Conservation (phyloP, 768 basidiomycete genomes). For the Xerocomus brunneocitrinus region DNA sequence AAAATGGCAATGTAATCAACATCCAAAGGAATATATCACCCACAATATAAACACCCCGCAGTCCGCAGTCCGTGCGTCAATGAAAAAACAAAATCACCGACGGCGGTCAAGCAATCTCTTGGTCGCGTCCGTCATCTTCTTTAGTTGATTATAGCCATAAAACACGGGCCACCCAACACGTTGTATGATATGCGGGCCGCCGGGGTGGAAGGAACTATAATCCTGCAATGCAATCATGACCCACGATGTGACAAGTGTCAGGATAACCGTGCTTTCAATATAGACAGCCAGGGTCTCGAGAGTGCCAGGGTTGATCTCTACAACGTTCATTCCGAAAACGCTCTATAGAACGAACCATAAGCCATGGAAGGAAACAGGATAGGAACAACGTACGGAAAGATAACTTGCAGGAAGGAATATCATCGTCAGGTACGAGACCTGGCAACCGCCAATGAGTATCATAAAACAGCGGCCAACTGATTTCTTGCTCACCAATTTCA, state of each 20-base stretch:
- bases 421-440: slow-evolving; percentile 59
- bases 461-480: neutral
- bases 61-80: too few species aligned
- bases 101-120: neutral
- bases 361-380: neutral
- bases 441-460: slow-evolving; percentile 5
- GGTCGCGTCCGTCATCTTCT: neutral
- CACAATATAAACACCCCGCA: neutral
- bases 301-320: slow-evolving; percentile 27
- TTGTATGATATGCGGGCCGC: neutral
- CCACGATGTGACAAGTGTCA: slow-evolving; percentile 54
- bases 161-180: slow-evolving; percentile 22
- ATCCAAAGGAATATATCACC: neutral
- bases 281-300: slow-evolving; percentile 36
- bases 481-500: slow-evolving; percentile 27
- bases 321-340: slow-evolving; percentile 28
- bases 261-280: slow-evolving; percentile 39
- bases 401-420: slow-evolving; percentile 57
- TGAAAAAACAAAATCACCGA: neutral
- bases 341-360: slow-evolving; percentile 24
- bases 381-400: slow-evolving; percentile 20
- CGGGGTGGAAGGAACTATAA: slow-evolving; percentile 20
- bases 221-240: slow-evolving; percentile 50
- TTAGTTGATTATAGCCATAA: neutral
- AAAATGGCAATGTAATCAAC: neutral